Evolutionary conservation across 2,329 filamentous ascomycete species (phyloP).

Genomic region (Ophiostoma perfectum): DNA sequence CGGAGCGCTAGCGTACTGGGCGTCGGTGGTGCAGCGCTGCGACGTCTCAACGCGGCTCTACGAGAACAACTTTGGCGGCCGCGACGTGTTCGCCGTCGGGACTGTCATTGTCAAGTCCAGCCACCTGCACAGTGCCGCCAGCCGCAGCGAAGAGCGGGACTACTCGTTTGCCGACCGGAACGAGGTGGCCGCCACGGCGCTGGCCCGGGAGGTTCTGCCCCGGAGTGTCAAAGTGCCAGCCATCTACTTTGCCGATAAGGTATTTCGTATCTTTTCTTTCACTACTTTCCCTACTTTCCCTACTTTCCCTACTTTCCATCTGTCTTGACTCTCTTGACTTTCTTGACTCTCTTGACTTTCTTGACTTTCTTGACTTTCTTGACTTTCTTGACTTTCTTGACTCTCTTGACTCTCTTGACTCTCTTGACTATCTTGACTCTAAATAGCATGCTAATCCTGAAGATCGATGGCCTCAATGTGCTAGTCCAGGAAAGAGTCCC

Average conservation of each 20-base stretch:
- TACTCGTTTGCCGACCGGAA: background rate
- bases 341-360: too few relatives aligned
- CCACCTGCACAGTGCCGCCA: background rate
- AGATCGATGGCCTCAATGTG: background rate
- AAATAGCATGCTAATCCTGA: background rate
- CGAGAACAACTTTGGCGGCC: background rate
- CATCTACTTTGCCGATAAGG: constrained; percentile 5
- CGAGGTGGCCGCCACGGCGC: background rate
- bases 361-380: too few relatives aligned
- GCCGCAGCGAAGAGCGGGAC: background rate
- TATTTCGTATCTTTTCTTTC: background rate
- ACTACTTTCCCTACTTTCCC: too few relatives aligned
- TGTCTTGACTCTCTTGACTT: too few relatives aligned
- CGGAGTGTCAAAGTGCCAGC: background rate
- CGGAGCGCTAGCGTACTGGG: background rate
- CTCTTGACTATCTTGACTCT: too few relatives aligned
- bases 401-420: too few relatives aligned
- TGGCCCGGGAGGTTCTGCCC: background rate
- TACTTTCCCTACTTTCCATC: too few relatives aligned
- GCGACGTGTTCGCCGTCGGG: background rate
- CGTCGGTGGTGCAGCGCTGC: background rate
- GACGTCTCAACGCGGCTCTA: background rate
- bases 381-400: too few relatives aligned
- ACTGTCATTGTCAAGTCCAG: background rate
- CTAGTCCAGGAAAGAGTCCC: background rate